Evolutionary conservation across 495 filamentous ascomycete species (phyloP).

Genomic region (Penicillium riverlandense): DNA sequence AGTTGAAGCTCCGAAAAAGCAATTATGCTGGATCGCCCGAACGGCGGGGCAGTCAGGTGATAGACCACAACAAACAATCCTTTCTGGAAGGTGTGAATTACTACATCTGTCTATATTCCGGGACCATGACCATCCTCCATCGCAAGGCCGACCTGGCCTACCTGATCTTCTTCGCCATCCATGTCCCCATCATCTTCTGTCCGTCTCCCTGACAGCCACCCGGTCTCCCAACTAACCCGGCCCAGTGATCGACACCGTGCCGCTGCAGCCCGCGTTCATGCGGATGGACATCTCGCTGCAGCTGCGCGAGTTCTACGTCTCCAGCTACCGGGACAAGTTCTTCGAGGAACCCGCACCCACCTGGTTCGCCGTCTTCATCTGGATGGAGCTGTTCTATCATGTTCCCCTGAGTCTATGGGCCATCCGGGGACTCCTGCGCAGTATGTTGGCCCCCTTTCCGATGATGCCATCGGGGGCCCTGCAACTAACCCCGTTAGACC

Average conservation of each 20-base stretch:
- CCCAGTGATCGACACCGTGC: conserved; percentile 58
- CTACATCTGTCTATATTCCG: too few species aligned
- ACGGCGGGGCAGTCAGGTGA: too few species aligned
- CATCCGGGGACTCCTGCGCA: conserved; percentile 40
- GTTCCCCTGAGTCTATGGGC: conserved; percentile 63
- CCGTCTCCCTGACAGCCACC: conserved; percentile 14
- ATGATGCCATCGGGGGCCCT: too few species aligned
- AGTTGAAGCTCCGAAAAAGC: too few species aligned
- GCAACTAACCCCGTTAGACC: conserved; percentile 29
- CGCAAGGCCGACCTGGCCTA: conserved; percentile 54
- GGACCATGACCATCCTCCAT: conserved; percentile 21
- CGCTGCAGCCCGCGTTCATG: conserved; percentile 54
- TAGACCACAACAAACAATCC: too few species aligned
- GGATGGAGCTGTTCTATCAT: conserved; percentile 63
- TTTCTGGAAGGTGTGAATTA: too few species aligned
- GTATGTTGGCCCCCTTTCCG: conserved; percentile 27
- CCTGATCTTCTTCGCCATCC: conserved; percentile 61
- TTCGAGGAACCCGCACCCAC: conserved; percentile 52
- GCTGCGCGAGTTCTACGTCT: conserved; percentile 56
- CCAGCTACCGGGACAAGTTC: conserved; percentile 69
- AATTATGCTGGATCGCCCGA: too few species aligned
- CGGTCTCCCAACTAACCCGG: conserved; percentile 1
- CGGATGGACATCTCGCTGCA: conserved; percentile 40
- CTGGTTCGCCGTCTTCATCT: conserved; percentile 66
- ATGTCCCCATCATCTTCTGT: conserved; percentile 64